Percentiles rank a stretch among this genome's conserved stretches.
These are phyloP conservation scores for Chaetomiaceae sp. DNA, from an alignment of 2,329 filamentous ascomycete species.

Conservation along the genomic window DNA sequence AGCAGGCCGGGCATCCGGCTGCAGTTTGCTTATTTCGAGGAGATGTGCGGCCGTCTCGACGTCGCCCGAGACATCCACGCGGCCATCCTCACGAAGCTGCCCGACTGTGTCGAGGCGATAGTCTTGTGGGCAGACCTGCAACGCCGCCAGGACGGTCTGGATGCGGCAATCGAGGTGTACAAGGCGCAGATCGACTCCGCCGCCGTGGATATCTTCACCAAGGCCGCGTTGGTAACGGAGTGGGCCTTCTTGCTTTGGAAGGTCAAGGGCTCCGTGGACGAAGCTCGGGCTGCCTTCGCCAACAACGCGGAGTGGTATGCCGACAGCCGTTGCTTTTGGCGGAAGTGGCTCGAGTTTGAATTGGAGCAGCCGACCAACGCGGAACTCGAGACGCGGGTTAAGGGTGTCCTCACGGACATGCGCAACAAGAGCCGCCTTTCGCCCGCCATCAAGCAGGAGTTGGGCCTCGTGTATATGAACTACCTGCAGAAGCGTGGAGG, in stretches of 20 bases:
- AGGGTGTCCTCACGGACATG: conserved; percentile 72
- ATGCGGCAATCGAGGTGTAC: conserved; percentile 78
- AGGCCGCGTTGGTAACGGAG: conserved; percentile 80
- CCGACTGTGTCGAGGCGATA: conserved; percentile 82
- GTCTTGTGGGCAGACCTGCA: conserved; percentile 82
- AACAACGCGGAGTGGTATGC: conserved; percentile 80
- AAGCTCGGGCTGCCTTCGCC: conserved; percentile 77
- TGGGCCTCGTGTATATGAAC: conserved; percentile 72
- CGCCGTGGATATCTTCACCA: conserved; percentile 69
- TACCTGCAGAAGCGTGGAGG: conserved; percentile 80
- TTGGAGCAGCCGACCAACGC: conserved; percentile 69
- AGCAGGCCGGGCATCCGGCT: conserved; percentile 77
- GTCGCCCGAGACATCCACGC: conserved; percentile 81
- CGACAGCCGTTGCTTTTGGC: conserved; percentile 86
- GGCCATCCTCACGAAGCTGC: conserved; percentile 69
- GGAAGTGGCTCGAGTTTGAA: conserved; percentile 84
- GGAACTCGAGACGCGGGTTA: conserved; percentile 65
- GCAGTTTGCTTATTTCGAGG: conserved; percentile 93
- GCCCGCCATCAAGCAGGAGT: conserved; percentile 61
- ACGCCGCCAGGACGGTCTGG: conserved; percentile 75
- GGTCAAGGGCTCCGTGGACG: conserved; percentile 71
- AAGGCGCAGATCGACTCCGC: conserved; percentile 73
- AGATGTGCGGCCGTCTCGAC: conserved; percentile 70
- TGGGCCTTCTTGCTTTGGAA: conserved; percentile 88
- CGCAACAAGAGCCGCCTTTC: conserved; percentile 68